phyloP scores from a whole-genome alignment of 73 alveolate genomes.

The Blepharisma japonicum region DNA sequence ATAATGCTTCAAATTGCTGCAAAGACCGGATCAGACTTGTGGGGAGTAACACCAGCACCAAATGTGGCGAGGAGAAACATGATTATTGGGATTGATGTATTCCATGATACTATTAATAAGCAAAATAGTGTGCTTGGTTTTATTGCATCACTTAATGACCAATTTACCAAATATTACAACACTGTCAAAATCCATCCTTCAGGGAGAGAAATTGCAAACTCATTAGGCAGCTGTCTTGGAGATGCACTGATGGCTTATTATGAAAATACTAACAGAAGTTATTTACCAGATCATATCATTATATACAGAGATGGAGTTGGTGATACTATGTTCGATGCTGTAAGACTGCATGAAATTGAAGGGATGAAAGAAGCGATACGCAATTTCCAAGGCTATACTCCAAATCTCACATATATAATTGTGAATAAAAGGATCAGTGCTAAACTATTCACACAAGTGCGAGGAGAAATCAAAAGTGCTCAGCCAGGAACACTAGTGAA shows the following conservation, averaged over 20 bases:
- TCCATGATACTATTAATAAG: constrained; percentile 33
- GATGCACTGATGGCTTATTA: neutral
- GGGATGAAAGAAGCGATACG: neutral
- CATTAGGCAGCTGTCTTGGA: neutral
- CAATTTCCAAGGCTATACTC: neutral
- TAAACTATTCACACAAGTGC: neutral
- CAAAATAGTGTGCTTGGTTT: constrained; percentile 40
- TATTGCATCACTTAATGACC: constrained; percentile 44
- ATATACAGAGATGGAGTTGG: constrained; percentile 35
- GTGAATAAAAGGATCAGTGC: constrained; percentile 14
- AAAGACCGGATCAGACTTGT: constrained; percentile 21
- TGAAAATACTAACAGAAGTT: neutral
- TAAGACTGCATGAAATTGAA: neutral
- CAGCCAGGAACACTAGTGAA: constrained; percentile 12
- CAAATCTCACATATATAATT: neutral
- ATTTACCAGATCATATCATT: constrained; percentile 1
- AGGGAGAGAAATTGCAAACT: neutral
- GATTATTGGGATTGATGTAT: constrained; percentile 54
- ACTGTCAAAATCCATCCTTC: constrained; percentile 29
- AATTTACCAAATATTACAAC: constrained; percentile 46
- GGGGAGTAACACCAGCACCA: constrained; percentile 56
- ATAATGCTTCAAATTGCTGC: constrained; percentile 11
- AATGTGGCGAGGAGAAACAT: constrained; percentile 45
- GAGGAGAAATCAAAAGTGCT: neutral
- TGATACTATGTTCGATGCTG: neutral